phyloP scores from a whole-genome alignment of 306 rosid species.

The Lathyrus sativus region DNA sequence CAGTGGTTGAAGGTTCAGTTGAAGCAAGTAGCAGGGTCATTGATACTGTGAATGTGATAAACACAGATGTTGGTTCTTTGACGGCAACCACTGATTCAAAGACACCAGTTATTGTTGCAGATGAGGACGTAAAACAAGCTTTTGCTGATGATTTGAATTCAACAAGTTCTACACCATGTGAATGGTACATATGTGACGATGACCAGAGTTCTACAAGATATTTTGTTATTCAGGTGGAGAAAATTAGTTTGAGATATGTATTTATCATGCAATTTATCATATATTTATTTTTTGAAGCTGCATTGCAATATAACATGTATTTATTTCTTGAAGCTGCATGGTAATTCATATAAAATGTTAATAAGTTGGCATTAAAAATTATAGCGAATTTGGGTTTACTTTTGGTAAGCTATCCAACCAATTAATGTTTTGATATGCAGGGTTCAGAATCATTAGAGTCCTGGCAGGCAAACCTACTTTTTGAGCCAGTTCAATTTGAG shows the following conservation, averaged over 20 bases:
- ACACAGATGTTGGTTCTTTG: not conserved
- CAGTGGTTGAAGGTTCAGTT: not conserved
- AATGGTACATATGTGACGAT: slow-evolving; percentile 86
- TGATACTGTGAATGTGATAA: not conserved
- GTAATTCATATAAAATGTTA: not conserved
- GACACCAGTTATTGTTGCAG: not conserved
- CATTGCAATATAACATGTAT: not conserved
- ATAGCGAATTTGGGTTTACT: not conserved
- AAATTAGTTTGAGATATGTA: not conserved
- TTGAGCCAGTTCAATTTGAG: slow-evolving; percentile 90
- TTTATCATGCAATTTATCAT: not conserved
- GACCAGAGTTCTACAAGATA: slow-evolving; percentile 64
- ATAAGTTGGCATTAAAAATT: not conserved
- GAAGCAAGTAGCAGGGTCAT: not conserved
- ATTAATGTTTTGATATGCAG: slow-evolving; percentile 41
- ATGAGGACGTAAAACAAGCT: slow-evolving; percentile 70
- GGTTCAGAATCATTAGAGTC: slow-evolving; percentile 92
- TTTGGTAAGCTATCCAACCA: not conserved
- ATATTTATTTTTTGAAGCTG: not conserved
- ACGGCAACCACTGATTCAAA: not conserved
- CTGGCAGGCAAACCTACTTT: slow-evolving; percentile 97
- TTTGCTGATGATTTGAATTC: slow-evolving; percentile 87
- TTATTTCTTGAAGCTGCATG: not conserved
- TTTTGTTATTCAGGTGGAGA: slow-evolving; percentile 76
- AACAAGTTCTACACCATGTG: slow-evolving; percentile 73